Evolutionary conservation across 305 asterid species (phyloP), one percentile per base, ranked within the genome.

Genomic region (Fraxinus greggii): DNA sequence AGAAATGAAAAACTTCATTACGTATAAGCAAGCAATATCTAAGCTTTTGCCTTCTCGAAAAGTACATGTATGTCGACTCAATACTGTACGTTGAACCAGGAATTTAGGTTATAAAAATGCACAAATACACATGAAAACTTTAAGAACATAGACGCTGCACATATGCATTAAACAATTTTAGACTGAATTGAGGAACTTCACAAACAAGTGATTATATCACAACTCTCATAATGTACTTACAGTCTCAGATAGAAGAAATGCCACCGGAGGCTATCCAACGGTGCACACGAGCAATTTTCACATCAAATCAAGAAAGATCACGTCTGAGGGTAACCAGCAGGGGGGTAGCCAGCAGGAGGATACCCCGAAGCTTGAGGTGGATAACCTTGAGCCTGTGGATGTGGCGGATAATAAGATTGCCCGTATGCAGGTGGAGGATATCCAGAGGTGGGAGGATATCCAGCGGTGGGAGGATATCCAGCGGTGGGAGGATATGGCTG

Each of bases 401-500:
- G 87, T 76, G 93, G 94, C 33, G 93, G 93, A 75, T 90, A 89
- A 28, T 83, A 80, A 69, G 95, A 92, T 72, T 89, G 93, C 32
- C 92, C 94, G 76, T 89, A 88, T 9, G 88, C 87, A 8, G 95
- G 88, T 29, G 86, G 88, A 77, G 93, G 90, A 80, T 93, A 92
- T 74, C 98, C 99, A 24, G 89, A 95, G 6, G 86, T 81, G 29
- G 99, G 90, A 31, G 98, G 98, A 77, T 90, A 92, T 28, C 8
- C 38, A 33, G 38, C 38, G 8, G 86, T 80, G 26, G 99, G 90
- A 31, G 98, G 98, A 77, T 90, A 92, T 29, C 13, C 45, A 38
- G 45, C 45, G 0, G 86, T 80, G 31, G 99, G 90, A 32, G 98
- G 98, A 77, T 90, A 92, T 29, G 92, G 94, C 90, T 96, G 98